Evolutionary conservation across 768 basidiomycete genomes (phyloP).

Genomic region (Hypholoma fasciculare): DNA sequence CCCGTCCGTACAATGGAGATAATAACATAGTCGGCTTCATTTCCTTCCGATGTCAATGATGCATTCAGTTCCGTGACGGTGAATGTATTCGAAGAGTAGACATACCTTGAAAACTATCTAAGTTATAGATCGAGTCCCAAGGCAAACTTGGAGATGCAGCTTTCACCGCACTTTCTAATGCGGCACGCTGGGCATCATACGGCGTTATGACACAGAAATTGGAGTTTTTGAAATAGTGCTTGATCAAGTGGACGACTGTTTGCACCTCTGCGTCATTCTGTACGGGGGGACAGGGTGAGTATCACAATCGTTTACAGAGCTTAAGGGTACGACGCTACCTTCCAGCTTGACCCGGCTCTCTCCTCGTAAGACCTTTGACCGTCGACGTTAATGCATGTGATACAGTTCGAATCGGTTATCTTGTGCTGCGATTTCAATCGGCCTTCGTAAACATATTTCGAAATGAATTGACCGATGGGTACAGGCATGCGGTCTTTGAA

Average conservation of each 20-base stretch:
- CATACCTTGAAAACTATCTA: slow-evolving; percentile 57
- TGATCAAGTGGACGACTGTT: slow-evolving; percentile 40
- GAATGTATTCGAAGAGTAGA: not conserved
- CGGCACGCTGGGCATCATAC: slow-evolving; percentile 52
- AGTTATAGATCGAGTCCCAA: slow-evolving; percentile 47
- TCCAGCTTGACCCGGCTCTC: slow-evolving; percentile 41
- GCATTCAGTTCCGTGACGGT: not conserved
- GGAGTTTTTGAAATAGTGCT: slow-evolving; percentile 33
- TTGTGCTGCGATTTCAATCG: slow-evolving; percentile 39
- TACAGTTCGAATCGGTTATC: slow-evolving; percentile 31
- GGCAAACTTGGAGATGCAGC: slow-evolving; percentile 25
- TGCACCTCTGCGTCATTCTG: slow-evolving; percentile 45
- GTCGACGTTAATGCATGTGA: slow-evolving; percentile 44
- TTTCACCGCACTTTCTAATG: slow-evolving; percentile 37
- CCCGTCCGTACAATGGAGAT: slow-evolving; percentile 51
- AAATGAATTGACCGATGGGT: slow-evolving; percentile 50
- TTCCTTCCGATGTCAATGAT: slow-evolving; percentile 33
- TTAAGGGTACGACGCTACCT: slow-evolving; percentile 24
- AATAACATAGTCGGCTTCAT: slow-evolving; percentile 50
- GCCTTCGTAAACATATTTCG: slow-evolving; percentile 38
- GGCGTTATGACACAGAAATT: slow-evolving; percentile 53
- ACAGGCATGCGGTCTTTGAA: slow-evolving; percentile 51
- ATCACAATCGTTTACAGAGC: no score
- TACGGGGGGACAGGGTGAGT: not conserved
- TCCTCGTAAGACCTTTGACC: slow-evolving; percentile 32